Evolutionary conservation across 257 asterid genomes (phyloP).

Genomic region (Ophiorrhiza pumila): DNA sequence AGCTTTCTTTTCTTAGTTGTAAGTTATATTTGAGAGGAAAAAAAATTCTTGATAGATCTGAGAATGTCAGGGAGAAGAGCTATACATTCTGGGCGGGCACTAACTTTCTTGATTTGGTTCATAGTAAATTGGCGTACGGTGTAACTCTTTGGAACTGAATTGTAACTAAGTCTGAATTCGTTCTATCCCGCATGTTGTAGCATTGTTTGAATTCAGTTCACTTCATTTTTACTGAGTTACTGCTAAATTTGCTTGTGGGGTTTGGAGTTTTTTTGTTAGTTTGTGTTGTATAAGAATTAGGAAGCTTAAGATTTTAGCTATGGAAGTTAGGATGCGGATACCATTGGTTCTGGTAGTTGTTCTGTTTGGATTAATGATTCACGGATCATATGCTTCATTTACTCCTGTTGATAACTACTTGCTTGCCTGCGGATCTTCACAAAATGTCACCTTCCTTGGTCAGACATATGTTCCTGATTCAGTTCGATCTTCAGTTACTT

Average conservation of each 20-base stretch:
- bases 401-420: conserved; percentile 37
- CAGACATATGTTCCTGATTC: conserved; percentile 39
- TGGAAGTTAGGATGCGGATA: conserved; percentile 18
- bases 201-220: not conserved
- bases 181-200: not conserved
- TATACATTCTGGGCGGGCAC: not conserved
- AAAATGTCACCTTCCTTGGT: conserved; percentile 33
- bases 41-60: conserved; percentile 22
- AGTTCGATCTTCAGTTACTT: conserved; percentile 25
- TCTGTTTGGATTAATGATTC: conserved; percentile 16
- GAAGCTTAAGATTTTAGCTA: conserved; percentile 14
- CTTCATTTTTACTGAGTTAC: not conserved
- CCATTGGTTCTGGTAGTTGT: conserved; percentile 21
- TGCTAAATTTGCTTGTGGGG: not conserved
- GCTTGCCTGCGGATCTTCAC: conserved; percentile 45
- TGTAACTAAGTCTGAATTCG: not conserved
- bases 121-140: not conserved
- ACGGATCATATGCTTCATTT: conserved; percentile 28
- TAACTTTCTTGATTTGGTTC: not conserved
- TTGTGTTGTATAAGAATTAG: conserved; percentile 5
- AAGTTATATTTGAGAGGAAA: not conserved
- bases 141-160: not conserved
- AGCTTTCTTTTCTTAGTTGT: not conserved
- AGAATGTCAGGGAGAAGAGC: not conserved
- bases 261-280: not conserved